Percentiles rank a stretch among this genome's conserved stretches.
These are phyloP conservation scores for Aspergillus proliferans DNA, from an alignment of 2,329 filamentous ascomycete genomes.

Conservation along the genomic window DNA sequence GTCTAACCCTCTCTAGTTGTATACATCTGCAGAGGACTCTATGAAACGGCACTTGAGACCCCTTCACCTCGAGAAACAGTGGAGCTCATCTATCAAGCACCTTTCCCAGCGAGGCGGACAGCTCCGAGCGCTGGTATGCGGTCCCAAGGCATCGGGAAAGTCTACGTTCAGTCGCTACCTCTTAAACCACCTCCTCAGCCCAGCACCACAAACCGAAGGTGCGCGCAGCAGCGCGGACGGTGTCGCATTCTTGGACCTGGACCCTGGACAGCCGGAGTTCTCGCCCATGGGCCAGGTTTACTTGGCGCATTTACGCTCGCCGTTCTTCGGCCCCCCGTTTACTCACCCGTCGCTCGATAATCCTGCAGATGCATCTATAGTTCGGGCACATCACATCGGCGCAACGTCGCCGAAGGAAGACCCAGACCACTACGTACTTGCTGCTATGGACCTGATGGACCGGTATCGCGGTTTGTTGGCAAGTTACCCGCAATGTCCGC, in stretches of 20 bases:
- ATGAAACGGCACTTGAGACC: conserved; percentile 37
- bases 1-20: conserved; percentile 27
- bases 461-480: conserved; percentile 40
- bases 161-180: conserved; percentile 54
- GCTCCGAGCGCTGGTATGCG: conserved; percentile 46
- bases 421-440: conserved; percentile 50
- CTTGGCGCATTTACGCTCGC: conserved; percentile 45
- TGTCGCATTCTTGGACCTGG: conserved; percentile 53
- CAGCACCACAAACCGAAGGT: conserved; percentile 27
- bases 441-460: conserved; percentile 47
- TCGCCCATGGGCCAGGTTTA: conserved; percentile 54
- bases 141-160: conserved; percentile 53
- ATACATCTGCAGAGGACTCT: conserved; percentile 37
- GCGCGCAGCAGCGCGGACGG: conserved; percentile 29
- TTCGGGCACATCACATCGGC: conserved; percentile 51
- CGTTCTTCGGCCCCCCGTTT: conserved; percentile 52
- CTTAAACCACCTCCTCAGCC: conserved; percentile 48
- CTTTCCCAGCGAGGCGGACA: conserved; percentile 35
- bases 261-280: conserved; percentile 56
- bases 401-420: conserved; percentile 50
- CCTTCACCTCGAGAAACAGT: conserved; percentile 39
- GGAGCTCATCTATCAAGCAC: conserved; percentile 39
- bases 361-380: conserved; percentile 29
- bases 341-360: conserved; percentile 42
- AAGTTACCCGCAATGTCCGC: conserved; percentile 38